Evolutionary conservation across 2,329 filamentous ascomycete species (phyloP).

Genomic region (Sporothrix dimorphospora): DNA sequence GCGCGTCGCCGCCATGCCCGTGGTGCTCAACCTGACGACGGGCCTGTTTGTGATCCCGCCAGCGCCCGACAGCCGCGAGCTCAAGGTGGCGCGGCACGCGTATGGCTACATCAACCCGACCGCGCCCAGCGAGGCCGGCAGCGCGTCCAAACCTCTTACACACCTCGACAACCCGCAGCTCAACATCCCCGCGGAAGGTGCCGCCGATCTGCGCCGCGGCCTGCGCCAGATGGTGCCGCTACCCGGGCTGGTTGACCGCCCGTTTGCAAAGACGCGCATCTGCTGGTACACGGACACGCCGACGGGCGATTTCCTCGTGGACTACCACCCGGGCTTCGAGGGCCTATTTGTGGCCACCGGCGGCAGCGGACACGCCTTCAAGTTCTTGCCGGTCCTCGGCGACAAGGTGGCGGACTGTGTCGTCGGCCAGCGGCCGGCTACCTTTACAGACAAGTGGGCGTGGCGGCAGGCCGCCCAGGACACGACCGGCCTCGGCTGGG

Average conservation of each 20-base stretch:
- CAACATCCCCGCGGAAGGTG: slow-evolving; percentile 62
- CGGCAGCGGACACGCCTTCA: slow-evolving; percentile 68
- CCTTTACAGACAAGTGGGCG: slow-evolving; percentile 61
- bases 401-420: slow-evolving; percentile 63
- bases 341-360: slow-evolving; percentile 65
- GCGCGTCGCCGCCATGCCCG: slow-evolving; percentile 66
- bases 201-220: slow-evolving; percentile 62
- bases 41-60: slow-evolving; percentile 79
- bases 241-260: slow-evolving; percentile 57
- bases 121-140: slow-evolving; percentile 30
- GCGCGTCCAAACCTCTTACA: slow-evolving; percentile 48
- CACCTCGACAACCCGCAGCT: slow-evolving; percentile 53
- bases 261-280: slow-evolving; percentile 64
- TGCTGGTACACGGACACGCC: slow-evolving; percentile 80
- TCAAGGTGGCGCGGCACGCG: slow-evolving; percentile 72
- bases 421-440: slow-evolving; percentile 48
- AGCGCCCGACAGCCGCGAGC: slow-evolving; percentile 48
- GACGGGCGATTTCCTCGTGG: slow-evolving; percentile 70
- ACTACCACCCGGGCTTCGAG: slow-evolving; percentile 65
- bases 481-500: slow-evolving; percentile 34
- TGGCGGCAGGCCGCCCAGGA: slow-evolving; percentile 59
- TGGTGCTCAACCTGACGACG: slow-evolving; percentile 70
- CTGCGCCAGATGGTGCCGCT: slow-evolving; percentile 64
- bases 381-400: slow-evolving; percentile 69
- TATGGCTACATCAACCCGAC: slow-evolving; percentile 67